Evolutionary conservation across 768 basidiomycete species (phyloP), one percentile per base, ranked within the genome.

Genomic region (Leccinellum luteum): DNA sequence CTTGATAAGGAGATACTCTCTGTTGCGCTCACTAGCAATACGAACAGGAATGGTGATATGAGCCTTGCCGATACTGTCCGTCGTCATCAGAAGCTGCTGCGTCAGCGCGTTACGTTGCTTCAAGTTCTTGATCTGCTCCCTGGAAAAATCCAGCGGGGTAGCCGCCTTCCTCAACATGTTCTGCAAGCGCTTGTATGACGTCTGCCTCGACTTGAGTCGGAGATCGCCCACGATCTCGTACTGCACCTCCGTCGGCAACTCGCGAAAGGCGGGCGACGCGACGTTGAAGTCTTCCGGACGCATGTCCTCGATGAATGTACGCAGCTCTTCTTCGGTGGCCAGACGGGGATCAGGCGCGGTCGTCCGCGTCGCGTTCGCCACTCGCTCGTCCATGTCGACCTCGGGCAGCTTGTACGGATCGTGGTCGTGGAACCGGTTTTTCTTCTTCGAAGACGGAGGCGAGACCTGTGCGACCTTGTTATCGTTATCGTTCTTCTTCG

Each of bases 191-290:
- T 85, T 86, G 75, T 95, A 89, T 9, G 93, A 96, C 13, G 92
- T 95, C 73, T 98, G 95, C 3, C 97, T 83, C 1, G 95, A 98
- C 72, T 94, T 94, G 56, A 97, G 79, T 3, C 97, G 85, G 49
- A 98, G 78, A 75, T 99, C 97, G 53, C 96, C 95, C 32, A 98
- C 87, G 62, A 99, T 96, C 75, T 99, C 97, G 73, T 98, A 99
- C 65, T 99, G 94, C 21, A 97, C 85, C 71, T 98, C 95, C 0
- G 93, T 96, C 3, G 97, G 95, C 3, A 98, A 83, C 60, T 92
- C 90, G 23, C 87, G 84, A 70, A 99, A 99, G 19, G 87, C 92
- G 5, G 92, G 82, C 2, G 94, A 94, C 17, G 86, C 81, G 55
- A 97, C 83, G 67, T 98, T 96, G 64, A 98, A 92, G 67, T 98